Conservation (phyloP, 2,329 filamentous ascomycete genomes). For the Colletotrichum sp. region DNA sequence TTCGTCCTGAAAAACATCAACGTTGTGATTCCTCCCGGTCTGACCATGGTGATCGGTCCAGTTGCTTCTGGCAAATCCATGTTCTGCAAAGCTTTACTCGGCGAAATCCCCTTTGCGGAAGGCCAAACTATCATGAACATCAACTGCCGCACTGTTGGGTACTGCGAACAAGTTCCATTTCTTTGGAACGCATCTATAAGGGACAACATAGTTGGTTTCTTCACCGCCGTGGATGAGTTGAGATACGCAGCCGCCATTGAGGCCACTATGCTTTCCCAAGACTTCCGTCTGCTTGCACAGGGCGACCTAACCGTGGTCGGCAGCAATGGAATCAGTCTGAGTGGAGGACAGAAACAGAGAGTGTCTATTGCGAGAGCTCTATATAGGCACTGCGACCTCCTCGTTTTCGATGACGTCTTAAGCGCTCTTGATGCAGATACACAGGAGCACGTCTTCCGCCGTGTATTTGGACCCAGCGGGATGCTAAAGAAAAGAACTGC, state of each 20-base stretch:
- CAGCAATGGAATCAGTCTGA: slow-evolving; percentile 43
- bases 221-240: slow-evolving; percentile 30
- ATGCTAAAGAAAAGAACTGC: not conserved
- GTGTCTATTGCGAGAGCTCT: slow-evolving; percentile 34
- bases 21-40: slow-evolving; percentile 31
- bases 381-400: slow-evolving; percentile 30
- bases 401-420: slow-evolving; percentile 39
- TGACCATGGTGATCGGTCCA: slow-evolving; percentile 45
- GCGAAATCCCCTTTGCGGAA: slow-evolving; percentile 26
- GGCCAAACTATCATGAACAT: slow-evolving; percentile 12
- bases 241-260: slow-evolving; percentile 39
- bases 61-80: slow-evolving; percentile 46
- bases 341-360: slow-evolving; percentile 40
- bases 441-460: slow-evolving; percentile 32
- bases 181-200: slow-evolving; percentile 38
- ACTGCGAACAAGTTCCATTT: slow-evolving; percentile 37
- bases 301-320: slow-evolving; percentile 44
- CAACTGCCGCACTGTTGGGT: slow-evolving; percentile 26
- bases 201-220: slow-evolving; percentile 43
- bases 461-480: slow-evolving; percentile 31
- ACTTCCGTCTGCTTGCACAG: slow-evolving; percentile 33
- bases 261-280: slow-evolving; percentile 34
- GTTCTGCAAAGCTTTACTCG: slow-evolving; percentile 40
- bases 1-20: slow-evolving; percentile 32
- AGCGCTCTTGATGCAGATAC: slow-evolving; percentile 38